Evolutionary conservation across 1,139 yeast genomes (phyloP).

Genomic region (Saccharomyces hybrid): DNA sequence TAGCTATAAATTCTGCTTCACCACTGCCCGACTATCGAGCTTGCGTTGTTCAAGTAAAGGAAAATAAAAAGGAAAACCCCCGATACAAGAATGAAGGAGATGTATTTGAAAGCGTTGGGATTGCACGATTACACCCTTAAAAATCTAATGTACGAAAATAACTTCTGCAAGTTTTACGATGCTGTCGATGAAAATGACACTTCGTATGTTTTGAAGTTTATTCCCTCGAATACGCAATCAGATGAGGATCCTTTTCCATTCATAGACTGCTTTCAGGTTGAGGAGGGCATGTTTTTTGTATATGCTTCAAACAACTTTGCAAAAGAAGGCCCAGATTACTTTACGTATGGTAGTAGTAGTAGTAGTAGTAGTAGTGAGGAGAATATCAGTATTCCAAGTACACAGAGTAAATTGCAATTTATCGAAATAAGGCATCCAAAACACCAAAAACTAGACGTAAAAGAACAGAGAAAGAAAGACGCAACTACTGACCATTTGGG

Average conservation of each 20-base stretch:
- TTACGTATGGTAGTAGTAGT: slow-evolving; percentile 9
- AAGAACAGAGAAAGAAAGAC: not conserved
- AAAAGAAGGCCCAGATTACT: slow-evolving; percentile 16
- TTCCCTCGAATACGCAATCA: not conserved
- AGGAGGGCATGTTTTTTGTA: slow-evolving; percentile 6
- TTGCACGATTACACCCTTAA: slow-evolving; percentile 7
- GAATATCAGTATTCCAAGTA: not conserved
- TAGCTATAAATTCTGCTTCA: not conserved
- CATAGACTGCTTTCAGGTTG: slow-evolving; percentile 3
- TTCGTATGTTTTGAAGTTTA: slow-evolving; percentile 8
- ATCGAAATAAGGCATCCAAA: not conserved
- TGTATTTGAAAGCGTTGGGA: not conserved
- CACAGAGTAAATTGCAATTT: not conserved
- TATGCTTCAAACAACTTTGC: slow-evolving; percentile 11
- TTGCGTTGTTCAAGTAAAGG: not conserved
- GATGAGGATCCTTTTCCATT: not conserved
- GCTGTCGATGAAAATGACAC: slow-evolving; percentile 7
- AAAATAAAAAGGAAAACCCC: too few species aligned
- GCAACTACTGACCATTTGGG: not conserved
- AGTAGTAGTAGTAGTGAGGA: slow-evolving; percentile 1
- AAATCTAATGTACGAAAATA: slow-evolving; percentile 8
- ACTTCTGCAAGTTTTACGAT: slow-evolving; percentile 7
- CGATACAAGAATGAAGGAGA: too few species aligned
- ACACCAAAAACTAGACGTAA: not conserved
- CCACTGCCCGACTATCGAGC: not conserved